Base-by-base conservation (phyloP, 1,139 yeast species). In the Chernovozyma sophiae-reginae region DNA sequence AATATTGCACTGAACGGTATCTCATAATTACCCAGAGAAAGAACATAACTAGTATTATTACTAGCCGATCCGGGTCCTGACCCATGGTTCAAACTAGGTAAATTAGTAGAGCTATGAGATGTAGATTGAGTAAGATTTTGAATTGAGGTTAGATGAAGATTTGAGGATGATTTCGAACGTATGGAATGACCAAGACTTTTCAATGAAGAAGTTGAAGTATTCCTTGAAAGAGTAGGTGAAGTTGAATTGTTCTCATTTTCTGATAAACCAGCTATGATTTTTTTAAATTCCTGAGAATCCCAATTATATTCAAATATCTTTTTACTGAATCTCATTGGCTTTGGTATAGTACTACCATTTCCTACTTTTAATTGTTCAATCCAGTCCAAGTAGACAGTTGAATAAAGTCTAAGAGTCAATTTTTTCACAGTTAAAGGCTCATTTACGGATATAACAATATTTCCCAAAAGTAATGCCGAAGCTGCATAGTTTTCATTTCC, bases 1-100 rank as follows among this genome's bases (percentile, higher is more conserved):
- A 92, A 55, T 22, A 89, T 73, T 1, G 94, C 76, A 44, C 84
- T 82, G 55, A 92, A 92, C 0, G 98, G 97, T 49, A 92, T 77
- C 53, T 86, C 95, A 56, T 92, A 89, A 56, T 86, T 87, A 1
- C 98, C 98, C 44, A 72, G 79, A 0, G 71, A 69, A 36, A 84
- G 57, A 2, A 68, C 59, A 41, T 55, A 58, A 33, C 58, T 52
- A 7, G 36, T 30, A 30, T 17, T 13, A 17, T 16, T 34, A 16
- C 36, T 22, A 25, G 12, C 17, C 14, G 17, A 22, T 6, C 20
- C n/a, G 16, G 17, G n/a, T 4, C 8, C 20, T 15, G n/a, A 6
- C 35, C 7, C 47, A 34, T 7, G 49, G 8, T 24, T 14, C 32
- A 28, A 27, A 25, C 20, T 28, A 11, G 24, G 10, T 20, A 20